A percentile compares a stretch with the other conserved stretches of the same genome.
Conservation (phyloP, 805 yeast species). For the Tetrapisispora nanseiensis region DNA sequence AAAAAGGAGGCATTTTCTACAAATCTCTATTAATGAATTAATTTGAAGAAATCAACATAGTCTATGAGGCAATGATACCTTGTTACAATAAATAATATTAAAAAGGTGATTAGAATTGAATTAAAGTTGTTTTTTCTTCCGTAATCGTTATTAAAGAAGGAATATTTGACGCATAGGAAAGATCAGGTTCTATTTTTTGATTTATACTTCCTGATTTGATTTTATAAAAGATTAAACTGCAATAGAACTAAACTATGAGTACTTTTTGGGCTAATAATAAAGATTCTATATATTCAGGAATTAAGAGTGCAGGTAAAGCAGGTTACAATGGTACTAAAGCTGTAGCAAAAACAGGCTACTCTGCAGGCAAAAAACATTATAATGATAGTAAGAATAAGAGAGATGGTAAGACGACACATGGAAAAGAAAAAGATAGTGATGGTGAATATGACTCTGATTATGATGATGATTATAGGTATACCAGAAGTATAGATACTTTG, state of each 20-base stretch:
- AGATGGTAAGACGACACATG: constrained; percentile 3
- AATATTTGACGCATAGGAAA: too few relatives aligned
- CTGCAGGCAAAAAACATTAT: constrained; percentile 31
- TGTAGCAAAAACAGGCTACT: constrained; percentile 34
- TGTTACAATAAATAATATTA: too few relatives aligned
- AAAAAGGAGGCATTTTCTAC: too few relatives aligned
- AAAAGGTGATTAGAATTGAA: too few relatives aligned
- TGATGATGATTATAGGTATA: constrained; percentile 1
- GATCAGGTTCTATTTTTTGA: too few relatives aligned
- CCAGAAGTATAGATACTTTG: constrained; percentile 6
- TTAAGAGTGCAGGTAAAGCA: constrained; percentile 30
- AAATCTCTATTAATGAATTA: too few relatives aligned
- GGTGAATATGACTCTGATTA: constrained; percentile 9
- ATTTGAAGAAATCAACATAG: too few relatives aligned
- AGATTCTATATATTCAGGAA: constrained; percentile 30
- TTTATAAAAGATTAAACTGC: not conserved
- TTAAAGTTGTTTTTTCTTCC: too few relatives aligned
- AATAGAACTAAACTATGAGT: constrained; percentile 13
- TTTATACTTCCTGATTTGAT: not conserved
- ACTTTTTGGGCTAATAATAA: constrained; percentile 36
- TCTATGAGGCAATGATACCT: too few relatives aligned
- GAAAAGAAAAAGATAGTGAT: not conserved
- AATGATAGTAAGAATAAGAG: constrained; percentile 12
- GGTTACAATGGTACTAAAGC: constrained; percentile 33
- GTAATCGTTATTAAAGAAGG: too few relatives aligned